phyloP scores from a whole-genome alignment of 148 eudicot species.

The Chenopodium berlandieri region DNA sequence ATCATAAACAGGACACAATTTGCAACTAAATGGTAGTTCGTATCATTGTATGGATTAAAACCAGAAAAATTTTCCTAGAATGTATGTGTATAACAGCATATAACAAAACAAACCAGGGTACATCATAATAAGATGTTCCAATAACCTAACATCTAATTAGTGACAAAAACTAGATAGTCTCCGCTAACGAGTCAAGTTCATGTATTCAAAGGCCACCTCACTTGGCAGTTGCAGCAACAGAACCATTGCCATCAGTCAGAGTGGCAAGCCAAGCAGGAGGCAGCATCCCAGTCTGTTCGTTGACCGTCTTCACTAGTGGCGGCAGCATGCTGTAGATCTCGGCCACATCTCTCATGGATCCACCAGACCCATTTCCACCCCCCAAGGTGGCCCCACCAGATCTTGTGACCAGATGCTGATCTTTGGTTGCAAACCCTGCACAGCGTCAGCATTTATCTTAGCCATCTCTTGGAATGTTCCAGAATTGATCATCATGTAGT shows the following conservation, averaged over 20 bases:
- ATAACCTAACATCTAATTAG: background rate
- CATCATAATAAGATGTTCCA: background rate
- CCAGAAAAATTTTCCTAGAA: no score
- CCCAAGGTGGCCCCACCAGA: conserved; percentile 10
- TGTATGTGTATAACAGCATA: background rate
- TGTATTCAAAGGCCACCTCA: background rate
- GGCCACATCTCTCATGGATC: conserved; percentile 32
- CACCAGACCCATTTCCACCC: conserved; percentile 1
- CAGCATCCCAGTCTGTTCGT: conserved; percentile 40
- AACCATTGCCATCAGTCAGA: conserved; percentile 20
- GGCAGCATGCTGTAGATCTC: conserved; percentile 32
- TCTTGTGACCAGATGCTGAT: conserved; percentile 34
- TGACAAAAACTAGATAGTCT: background rate
- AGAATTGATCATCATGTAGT: conserved; percentile 32
- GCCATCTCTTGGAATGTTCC: conserved; percentile 35
- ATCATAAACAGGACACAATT: no score
- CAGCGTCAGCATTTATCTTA: conserved; percentile 28
- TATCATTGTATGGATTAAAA: no score
- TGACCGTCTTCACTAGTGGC: conserved; percentile 32
- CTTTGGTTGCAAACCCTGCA: conserved; percentile 36
- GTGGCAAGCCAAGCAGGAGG: conserved; percentile 42
- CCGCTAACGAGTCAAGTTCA: background rate
- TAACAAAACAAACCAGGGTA: background rate
- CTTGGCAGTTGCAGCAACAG: background rate
- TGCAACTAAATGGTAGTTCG: no score